phyloP scores from a whole-genome alignment of 2,329 filamentous ascomycete species.

The Sarocladiaceae sp. region DNA sequence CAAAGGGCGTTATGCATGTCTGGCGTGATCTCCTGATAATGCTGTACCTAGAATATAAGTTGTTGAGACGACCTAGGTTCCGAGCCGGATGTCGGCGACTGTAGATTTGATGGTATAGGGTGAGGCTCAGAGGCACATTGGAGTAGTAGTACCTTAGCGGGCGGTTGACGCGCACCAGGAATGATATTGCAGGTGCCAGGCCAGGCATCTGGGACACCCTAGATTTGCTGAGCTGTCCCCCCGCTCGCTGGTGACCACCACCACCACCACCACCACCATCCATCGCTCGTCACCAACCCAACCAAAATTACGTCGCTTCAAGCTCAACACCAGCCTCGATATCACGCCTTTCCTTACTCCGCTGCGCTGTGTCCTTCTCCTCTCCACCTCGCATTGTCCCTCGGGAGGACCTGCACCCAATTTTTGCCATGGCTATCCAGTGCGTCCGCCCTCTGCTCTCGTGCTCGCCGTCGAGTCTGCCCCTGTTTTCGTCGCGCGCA shows the following conservation, averaged over 20 bases:
- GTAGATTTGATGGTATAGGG: too few relatives aligned
- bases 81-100: too few relatives aligned
- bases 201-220: too few relatives aligned
- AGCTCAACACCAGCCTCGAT: conserved; percentile 14
- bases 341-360: conserved; percentile 13
- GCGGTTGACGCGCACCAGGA: too few relatives aligned
- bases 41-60: too few relatives aligned
- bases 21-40: conserved; percentile 2
- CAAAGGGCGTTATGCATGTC: conserved; percentile 1
- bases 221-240: conserved; percentile 5
- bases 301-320: conserved; percentile 19
- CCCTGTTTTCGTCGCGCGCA: conserved; percentile 12
- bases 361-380: conserved; percentile 15
- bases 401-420: conserved; percentile 13
- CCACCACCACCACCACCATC: not conserved
- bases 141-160: too few relatives aligned
- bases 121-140: too few relatives aligned
- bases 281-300: conserved; percentile 18
- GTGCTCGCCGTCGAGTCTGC: conserved; percentile 10
- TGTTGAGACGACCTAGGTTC: too few relatives aligned
- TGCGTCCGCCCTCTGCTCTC: conserved; percentile 21
- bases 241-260: not conserved
- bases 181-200: too few relatives aligned
- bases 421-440: conserved; percentile 38
- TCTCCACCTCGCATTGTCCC: conserved; percentile 11